phyloP scores from a whole-genome alignment of 305 asterid genomes.

The Fraxinus albicans region DNA sequence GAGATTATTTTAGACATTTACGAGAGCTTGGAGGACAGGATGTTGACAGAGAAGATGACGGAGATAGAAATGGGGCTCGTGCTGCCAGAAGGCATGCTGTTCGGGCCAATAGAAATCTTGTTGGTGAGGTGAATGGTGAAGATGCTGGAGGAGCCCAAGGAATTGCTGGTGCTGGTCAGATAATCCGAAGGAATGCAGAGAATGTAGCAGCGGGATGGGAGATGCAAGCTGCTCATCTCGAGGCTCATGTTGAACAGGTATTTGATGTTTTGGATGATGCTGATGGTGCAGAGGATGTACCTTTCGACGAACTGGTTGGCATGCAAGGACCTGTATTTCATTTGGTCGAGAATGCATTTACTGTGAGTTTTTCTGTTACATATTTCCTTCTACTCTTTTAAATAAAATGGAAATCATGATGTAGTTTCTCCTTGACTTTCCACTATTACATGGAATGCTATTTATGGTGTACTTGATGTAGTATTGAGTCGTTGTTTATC shows the following conservation, averaged over 20 bases:
- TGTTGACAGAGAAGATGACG: slow-evolving; percentile 92
- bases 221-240: slow-evolving; percentile 97
- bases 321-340: slow-evolving; percentile 99
- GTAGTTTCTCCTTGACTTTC: not conserved
- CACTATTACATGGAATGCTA: not conserved
- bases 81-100: slow-evolving; percentile 80
- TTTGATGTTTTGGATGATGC: slow-evolving; percentile 99
- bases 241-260: slow-evolving; percentile 98
- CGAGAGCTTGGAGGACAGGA: slow-evolving; percentile 96
- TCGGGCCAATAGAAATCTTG: slow-evolving; percentile 73
- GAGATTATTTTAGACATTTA: slow-evolving; percentile 91
- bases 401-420: not conserved
- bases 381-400: not conserved
- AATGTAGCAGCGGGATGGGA: slow-evolving; percentile 97
- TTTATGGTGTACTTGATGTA: not conserved
- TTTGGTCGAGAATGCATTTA: slow-evolving; percentile 95
- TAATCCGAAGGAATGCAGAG: slow-evolving; percentile 90
- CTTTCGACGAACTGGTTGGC: slow-evolving; percentile 98
- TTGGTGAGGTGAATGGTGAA: slow-evolving; percentile 76
- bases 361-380: slow-evolving; percentile 55
- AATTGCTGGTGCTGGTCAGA: slow-evolving; percentile 89
- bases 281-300: slow-evolving; percentile 99
- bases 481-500: not conserved
- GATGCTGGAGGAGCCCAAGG: slow-evolving; percentile 86
- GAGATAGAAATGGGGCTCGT: slow-evolving; percentile 91